phyloP scores from a whole-genome alignment of 129 eudicot genomes.

The Helianthus annuus region HanXRQr2.0-SUNRISE NC_035440.2:115338947-115339446 shows the following conservation, averaged over 20 bases:
- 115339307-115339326: not conserved
- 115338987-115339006: not conserved
- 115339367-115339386: not conserved
- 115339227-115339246: not conserved
- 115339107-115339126: not conserved
- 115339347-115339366: not conserved
- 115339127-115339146: constrained; percentile 7
- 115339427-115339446: not conserved
- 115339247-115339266: not conserved
- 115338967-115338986: not conserved
- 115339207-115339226: not conserved
- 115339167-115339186: not conserved
- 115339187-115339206: not conserved
- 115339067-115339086: not conserved
- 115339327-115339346: not conserved
- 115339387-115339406: too few species aligned
- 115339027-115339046: not conserved
- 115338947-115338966: not conserved
- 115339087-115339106: not conserved
- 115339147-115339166: not conserved
- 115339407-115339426: not conserved
- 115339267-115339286: not conserved
- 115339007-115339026: not conserved
- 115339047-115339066: not conserved
- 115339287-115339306: not conserved